Conservation (phyloP, 2,329 filamentous ascomycete genomes). For the Claviceps pusilla region DNA sequence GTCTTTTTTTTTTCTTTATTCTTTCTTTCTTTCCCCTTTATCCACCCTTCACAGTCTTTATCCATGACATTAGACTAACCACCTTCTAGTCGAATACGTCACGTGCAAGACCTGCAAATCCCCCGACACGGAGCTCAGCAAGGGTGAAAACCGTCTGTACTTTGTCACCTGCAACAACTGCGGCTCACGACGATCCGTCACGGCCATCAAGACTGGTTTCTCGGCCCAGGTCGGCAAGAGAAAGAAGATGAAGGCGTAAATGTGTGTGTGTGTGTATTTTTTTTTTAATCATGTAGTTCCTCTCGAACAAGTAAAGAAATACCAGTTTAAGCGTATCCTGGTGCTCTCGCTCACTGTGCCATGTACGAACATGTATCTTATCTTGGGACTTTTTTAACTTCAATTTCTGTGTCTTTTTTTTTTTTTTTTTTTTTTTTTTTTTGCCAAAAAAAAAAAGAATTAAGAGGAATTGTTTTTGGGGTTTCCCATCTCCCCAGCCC, state of each 20-base stretch:
- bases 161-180: conserved; percentile 92
- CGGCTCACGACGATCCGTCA: conserved; percentile 71
- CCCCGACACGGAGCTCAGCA: conserved; percentile 89
- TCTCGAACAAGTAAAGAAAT: not conserved
- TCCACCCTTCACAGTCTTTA: not conserved
- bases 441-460: too few species aligned
- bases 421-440: too few species aligned
- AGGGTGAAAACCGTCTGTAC: conserved; percentile 97
- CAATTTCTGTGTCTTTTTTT: too few species aligned
- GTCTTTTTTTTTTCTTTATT: conserved; percentile 9
- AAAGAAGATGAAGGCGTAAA: conserved; percentile 79
- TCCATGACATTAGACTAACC: not conserved
- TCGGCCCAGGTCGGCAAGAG: conserved; percentile 97
- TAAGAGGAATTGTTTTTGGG: too few species aligned
- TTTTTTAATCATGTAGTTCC: not conserved
- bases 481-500: too few species aligned
- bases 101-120: conserved; percentile 97
- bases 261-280: not conserved
- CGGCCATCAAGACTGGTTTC: conserved; percentile 99
- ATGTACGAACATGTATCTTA: not conserved
- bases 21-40: not conserved
- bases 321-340: not conserved
- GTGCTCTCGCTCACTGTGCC: not conserved
- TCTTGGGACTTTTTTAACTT: not conserved
- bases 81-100: conserved; percentile 67